Evolutionary conservation across 495 filamentous ascomycete genomes (phyloP), one percentile per base, ranked within the genome.

Genomic region (Penicillium canescens): DNA sequence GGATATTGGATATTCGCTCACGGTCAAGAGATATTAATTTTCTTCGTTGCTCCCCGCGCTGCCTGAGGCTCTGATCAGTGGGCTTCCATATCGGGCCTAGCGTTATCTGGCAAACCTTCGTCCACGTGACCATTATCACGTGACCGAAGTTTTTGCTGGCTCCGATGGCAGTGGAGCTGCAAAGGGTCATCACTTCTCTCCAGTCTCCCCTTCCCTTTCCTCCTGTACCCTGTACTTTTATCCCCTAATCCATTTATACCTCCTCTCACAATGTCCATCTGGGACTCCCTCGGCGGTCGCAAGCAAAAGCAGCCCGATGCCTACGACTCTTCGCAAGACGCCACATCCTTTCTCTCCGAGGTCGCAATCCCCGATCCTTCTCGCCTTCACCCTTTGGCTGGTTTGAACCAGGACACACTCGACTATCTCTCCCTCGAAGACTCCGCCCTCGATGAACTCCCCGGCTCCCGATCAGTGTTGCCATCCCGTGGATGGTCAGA

Each of bases 401-500:
- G 93, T 58, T 76, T 98, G 45, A 90, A 96, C 76, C 88, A 91
- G 74, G 86, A 94, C 46, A 87, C 88, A 7, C 85, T 98, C 55
- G 92, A 96, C 60, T 98, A 98, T 75, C 82, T 98, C 42, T 82
- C 86, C 42, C 88, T 98, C 66, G 94, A 98, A 77, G 94, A 98
- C 62, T 88, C 90, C 21, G 81, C 86, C 10, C 87, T 98, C 40
- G 92, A 91, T 35, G 81, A 92, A 62, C 82, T 96, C n/a, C 90
- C 94, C 45, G 92, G 92, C 62, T 79, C 83, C 37, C 87, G 87
- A 52, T 91, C 92, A 12, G 86, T 90, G 34, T 82, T 98, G 33
- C 95, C 95, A 4, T 96, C 92, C 24, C 87, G 95, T 67, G 94
- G 94, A 60, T 98, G 95, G 86, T 94, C 90, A 45, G 94, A 98